Base-by-base conservation (phyloP, 2,329 filamentous ascomycete genomes). In the Trichoderma oligosporum region DNA sequence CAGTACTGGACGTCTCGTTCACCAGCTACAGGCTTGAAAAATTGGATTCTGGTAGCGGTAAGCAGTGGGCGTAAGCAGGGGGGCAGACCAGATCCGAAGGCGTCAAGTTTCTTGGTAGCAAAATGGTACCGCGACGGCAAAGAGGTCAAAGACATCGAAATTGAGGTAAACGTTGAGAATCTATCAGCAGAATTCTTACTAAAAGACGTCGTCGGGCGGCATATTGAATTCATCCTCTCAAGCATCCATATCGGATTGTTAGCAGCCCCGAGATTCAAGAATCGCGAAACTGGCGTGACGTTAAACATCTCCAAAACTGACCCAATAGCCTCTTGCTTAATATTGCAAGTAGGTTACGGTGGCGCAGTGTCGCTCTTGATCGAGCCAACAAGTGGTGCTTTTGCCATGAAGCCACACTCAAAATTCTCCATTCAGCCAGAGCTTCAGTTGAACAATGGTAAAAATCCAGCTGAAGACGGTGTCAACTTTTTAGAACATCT, bases 11-110 rank as follows among this genome's bases (percentile, higher is more conserved):
- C 82, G 14, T 81, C 82, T 49, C 83, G 85, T 11, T 62, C 66
- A 18, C 63, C 66, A 4, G 68, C 72, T 27, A 75, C 75, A 38
- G 83, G 83, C 1, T 78, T 82, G 14, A 96, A 95, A 75, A 96
- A 86, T 69, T 99, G 94, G 93, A 78, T 99, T 46, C 86, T 97
- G 62, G 78, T 99, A 49, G 92, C 91, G 8, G 82, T 96, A 33
- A 81, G 85, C 59, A 91, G 86, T 67, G 86, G 86, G 29, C 78
- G 75, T 54, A 79, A 76, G 57, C 68, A 71, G 39, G 72, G 73
- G 8, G 71, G 65, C 11, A 65, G 70, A 11, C 61, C 70, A 1
- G 74, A 78, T 49, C 67, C 73, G 4, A 78, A 74, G 58, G 64
- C 73, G 2, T 74, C 80, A 0, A 87, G 84, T 62, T 73, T 71